phyloP scores from a whole-genome alignment of 768 basidiomycete genomes.

The Macrolepiota dolichaula region DNA sequence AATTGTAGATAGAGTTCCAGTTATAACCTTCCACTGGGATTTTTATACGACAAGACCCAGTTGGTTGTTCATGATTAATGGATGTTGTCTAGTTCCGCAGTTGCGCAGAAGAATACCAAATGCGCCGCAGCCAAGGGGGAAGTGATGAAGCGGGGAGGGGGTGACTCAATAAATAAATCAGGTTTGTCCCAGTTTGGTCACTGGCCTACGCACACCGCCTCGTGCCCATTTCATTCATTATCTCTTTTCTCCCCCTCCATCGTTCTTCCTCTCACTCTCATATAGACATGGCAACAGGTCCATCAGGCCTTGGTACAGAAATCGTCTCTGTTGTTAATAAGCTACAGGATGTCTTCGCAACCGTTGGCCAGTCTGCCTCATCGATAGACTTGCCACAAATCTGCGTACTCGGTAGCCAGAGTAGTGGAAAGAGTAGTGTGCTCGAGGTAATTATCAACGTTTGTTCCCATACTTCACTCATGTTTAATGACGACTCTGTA shows the following conservation, averaged over 20 bases:
- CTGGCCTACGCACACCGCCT: constrained; percentile 9
- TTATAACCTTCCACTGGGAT: no score
- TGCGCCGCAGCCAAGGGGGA: not conserved
- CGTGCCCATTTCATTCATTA: not conserved
- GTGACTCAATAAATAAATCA: not conserved
- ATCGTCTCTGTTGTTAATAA: constrained; percentile 84
- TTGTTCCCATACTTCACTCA: not conserved
- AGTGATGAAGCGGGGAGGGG: not conserved
- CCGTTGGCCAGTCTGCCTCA: constrained; percentile 73
- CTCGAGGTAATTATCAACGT: constrained; percentile 58
- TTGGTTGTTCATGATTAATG: no score
- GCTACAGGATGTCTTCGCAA: constrained; percentile 86
- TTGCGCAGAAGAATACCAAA: not conserved
- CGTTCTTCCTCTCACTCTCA: constrained; percentile 16
- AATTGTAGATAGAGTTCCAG: no score
- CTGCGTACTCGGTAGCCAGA: constrained; percentile 88
- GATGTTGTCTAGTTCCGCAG: not conserved
- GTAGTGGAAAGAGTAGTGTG: constrained; percentile 92
- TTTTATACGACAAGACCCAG: no score
- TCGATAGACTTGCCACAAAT: constrained; percentile 91
- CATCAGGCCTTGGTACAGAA: constrained; percentile 73
- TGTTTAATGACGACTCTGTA: constrained; percentile 26
- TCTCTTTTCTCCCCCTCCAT: constrained; percentile 16
- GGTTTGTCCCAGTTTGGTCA: constrained; percentile 11
- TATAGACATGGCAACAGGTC: constrained; percentile 45